Base-by-base conservation (phyloP, 768 basidiomycete genomes). In the Gelatoporia subvermispora region DNA sequence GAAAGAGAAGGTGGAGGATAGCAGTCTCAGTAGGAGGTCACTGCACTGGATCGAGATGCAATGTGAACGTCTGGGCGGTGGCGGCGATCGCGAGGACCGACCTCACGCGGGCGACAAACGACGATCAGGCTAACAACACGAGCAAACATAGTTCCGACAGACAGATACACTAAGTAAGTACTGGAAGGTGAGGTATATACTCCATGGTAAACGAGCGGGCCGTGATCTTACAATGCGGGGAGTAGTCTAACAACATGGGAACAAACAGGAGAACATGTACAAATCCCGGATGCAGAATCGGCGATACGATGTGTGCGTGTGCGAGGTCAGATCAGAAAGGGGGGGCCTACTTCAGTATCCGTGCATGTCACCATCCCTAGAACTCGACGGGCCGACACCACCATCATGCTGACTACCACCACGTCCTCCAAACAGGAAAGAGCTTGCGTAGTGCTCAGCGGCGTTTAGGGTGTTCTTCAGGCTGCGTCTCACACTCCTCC, bases 371-470 rank as follows among this genome's bases (percentile, higher is more conserved):
- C 47, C 49, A 36, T 59, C 55, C 11, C 62, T 51, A 20, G 55
- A 48, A 11, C 43, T 51, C 7, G 50, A 25, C 37, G 50, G 47
- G 4, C 54, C 57, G 3, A 52, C 53, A 15, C 48, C 49, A 11
- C 56, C 58, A n/a, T 59, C 60, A n/a, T 48, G 48, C 11, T 43
- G 44, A 11, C 57, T 47, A 24, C 53, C 53, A 13, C 51, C 38
- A 20, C 59, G 62, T 23, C 82, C 74, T n/a, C 84, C 82, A 49
- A 87, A 85, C 31, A 85, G 65, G 51, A 86, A 75, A 4, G 79
- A 72, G 51, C 71, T 79, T 4, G 83, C 81, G 59, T 83, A 84
- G 47, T 83, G 79, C 58, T 88, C 85, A 10, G 87, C 85, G 31
- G 78, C 81, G 47, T 73, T 79, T 39, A 88, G 64, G 13, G 85